These are phyloP conservation scores for Alnus rubra DNA, from an alignment of 306 rosid genomes.

Conservation along the genomic window DNA sequence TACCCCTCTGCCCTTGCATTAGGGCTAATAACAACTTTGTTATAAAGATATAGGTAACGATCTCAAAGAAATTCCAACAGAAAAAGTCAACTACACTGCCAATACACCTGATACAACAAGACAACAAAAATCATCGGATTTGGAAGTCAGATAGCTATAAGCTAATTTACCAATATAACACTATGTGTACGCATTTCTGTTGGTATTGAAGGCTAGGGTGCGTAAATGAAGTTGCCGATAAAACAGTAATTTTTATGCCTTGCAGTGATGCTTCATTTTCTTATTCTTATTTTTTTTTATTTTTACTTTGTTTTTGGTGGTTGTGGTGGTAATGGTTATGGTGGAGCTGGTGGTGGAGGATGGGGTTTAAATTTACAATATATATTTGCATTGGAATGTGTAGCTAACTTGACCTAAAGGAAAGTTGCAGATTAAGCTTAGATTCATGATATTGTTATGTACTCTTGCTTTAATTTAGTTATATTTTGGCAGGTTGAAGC, in stretches of 20 bases:
- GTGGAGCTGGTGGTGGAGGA: not conserved
- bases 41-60: constrained; percentile 24
- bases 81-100: constrained; percentile 19
- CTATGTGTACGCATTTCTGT: not conserved
- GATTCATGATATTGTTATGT: constrained; percentile 9
- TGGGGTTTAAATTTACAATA: not conserved
- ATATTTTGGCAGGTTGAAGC: not conserved
- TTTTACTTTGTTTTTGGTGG: not conserved
- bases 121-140: constrained; percentile 29
- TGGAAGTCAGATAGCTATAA: not conserved
- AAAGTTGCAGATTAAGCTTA: constrained; percentile 17
- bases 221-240: not conserved
- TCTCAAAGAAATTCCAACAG: constrained; percentile 30
- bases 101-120: constrained; percentile 47
- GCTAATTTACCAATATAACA: constrained; percentile 6
- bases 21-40: constrained; percentile 38
- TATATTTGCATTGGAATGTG: constrained; percentile 3
- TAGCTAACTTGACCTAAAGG: constrained; percentile 7
- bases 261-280: too few species aligned
- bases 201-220: not conserved
- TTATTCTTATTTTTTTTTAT: too few species aligned
- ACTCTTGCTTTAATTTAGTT: not conserved
- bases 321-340: not conserved
- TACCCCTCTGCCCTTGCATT: constrained; percentile 98
- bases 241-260: not conserved